Evolutionary conservation across 1,139 yeast species (phyloP), one percentile per base, ranked within the genome.

Genomic region (Tardiomyces blankii): DNA sequence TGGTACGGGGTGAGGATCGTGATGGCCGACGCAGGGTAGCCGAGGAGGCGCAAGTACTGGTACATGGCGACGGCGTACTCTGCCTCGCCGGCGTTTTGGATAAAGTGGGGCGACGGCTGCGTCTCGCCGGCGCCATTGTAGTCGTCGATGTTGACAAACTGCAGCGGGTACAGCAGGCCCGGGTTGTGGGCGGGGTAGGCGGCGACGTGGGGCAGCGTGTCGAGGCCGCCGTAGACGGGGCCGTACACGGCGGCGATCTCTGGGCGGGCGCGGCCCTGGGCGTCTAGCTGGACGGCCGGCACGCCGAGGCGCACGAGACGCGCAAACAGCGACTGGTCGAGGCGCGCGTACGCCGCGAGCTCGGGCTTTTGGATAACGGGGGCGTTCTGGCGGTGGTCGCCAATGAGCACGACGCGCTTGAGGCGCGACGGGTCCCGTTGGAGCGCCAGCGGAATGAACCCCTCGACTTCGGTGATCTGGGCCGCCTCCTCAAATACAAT

Each of bases 11-110:
- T 67, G 42, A 73, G 54, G 12, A 80, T 68, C 11, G 68, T 64
- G 18, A 80, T 69, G 16, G 55, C 54, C 1, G 56, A 52, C 0
- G 54, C 45, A 0, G 78, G 69, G 52, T 76, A 75, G 0, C 77
- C 78, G 18, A 70, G 50, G 2, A 67, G 53, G 21, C 73, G 56
- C 73, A 79, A 63, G 52, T 74, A 77, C 57, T 68, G 69, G 54
- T 65, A 77, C 9, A 78, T 52, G 0, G 65, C 62, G 9, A 75
- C 75, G 13, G 73, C 65, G 50, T 65, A 74, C 51, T 76, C 80
- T 0, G 83, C 84, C 53, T 79, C 84, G 11, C 67, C 73, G 11
- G 74, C 53, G 48, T 72, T 30, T 9, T 30, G 35, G 35, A 30
- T 30, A 30, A 30, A 30, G 35, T 30, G 35, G 5, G 35, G 35